Percentiles rank a stretch among this genome's conserved stretches.
Evolutionary conservation across 129 eudicot species (phyloP).

Genomic region (Centella asiatica): DNA sequence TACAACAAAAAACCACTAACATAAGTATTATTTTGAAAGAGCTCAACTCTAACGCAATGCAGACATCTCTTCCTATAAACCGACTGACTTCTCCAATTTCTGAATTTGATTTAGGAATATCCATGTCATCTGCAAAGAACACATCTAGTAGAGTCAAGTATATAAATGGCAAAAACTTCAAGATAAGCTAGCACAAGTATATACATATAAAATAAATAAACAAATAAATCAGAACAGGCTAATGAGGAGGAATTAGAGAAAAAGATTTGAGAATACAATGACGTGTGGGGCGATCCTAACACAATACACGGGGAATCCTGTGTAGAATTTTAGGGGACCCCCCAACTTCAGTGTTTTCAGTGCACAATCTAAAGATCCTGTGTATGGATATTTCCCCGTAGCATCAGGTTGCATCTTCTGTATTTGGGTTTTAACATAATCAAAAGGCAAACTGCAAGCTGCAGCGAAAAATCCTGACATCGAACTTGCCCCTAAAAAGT

Average conservation of each 20-base stretch:
- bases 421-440: constrained; percentile 39
- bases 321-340: constrained; percentile 36
- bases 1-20: neutral
- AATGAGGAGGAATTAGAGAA: constrained; percentile 1
- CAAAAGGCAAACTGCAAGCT: constrained; percentile 42
- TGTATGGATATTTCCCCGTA: constrained; percentile 30
- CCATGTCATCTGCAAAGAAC: constrained; percentile 32
- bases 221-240: neutral
- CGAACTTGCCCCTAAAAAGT: constrained; percentile 34
- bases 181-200: neutral
- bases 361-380: constrained; percentile 34
- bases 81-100: constrained; percentile 17
- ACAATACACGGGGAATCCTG: constrained; percentile 42
- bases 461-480: constrained; percentile 39
- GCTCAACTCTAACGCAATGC: neutral
- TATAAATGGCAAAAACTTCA: too few species aligned
- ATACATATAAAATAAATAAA: too few species aligned
- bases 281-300: constrained; percentile 43
- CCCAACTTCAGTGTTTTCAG: constrained; percentile 26
- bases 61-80: neutral
- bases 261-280: constrained; percentile 18
- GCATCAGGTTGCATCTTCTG: constrained; percentile 48
- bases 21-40: neutral
- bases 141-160: neutral
- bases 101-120: constrained; percentile 35